These are phyloP conservation scores for Prunella vulgaris DNA, from an alignment of 257 asterid genomes.

Conservation along the genomic window DNA sequence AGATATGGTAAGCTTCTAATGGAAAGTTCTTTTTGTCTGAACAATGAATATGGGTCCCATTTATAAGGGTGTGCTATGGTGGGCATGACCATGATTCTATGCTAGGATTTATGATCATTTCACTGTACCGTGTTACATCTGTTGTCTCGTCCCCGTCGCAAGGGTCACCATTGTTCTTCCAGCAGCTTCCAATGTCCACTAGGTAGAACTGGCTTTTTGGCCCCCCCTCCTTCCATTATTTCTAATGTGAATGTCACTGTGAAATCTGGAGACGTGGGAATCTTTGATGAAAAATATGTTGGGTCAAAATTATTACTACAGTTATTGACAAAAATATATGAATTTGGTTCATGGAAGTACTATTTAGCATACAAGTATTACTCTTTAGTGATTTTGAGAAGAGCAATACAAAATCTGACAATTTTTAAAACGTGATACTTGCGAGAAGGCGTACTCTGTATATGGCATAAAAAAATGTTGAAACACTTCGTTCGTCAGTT, in stretches of 20 bases:
- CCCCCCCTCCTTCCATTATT: conserved; percentile 47
- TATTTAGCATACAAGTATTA: neutral
- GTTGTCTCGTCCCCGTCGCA: conserved; percentile 58
- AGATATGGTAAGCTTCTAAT: conserved; percentile 47
- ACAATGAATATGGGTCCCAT: conserved; percentile 45
- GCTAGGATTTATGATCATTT: conserved; percentile 52
- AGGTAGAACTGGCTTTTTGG: conserved; percentile 49
- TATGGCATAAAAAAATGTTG: too few species aligned
- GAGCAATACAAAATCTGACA: too few species aligned
- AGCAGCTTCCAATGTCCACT: conserved; percentile 57
- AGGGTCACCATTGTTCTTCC: conserved; percentile 52
- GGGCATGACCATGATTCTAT: conserved; percentile 41
- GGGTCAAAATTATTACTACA: neutral
- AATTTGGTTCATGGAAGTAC: too few species aligned
- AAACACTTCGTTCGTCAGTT: too few species aligned
- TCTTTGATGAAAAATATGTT: conserved; percentile 19
- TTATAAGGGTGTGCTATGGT: conserved; percentile 49
- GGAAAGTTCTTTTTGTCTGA: conserved; percentile 33
- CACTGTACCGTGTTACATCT: conserved; percentile 57
- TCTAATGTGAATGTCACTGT: conserved; percentile 51
- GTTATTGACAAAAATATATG: too few species aligned
- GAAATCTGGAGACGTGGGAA: conserved; percentile 59
- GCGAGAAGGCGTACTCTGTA: too few species aligned
- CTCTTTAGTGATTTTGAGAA: too few species aligned
- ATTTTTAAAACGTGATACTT: too few species aligned